A percentile compares a stretch with the other conserved stretches of the same genome.
phyloP scores from a whole-genome alignment of 345 rosid genomes.

The Salix purpurea region DNA sequence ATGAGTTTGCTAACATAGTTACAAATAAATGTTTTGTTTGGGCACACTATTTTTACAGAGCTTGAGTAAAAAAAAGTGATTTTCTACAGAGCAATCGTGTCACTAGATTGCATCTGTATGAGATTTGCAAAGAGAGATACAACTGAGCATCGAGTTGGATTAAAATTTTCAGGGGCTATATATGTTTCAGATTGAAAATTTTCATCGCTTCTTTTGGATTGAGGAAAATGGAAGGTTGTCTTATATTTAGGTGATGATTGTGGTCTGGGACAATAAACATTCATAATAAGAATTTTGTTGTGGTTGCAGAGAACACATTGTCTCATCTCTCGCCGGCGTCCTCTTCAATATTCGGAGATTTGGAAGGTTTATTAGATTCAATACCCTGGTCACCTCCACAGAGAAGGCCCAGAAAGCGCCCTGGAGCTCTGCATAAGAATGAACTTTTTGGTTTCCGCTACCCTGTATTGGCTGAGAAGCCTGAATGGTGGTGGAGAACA shows the following conservation, averaged over 20 bases:
- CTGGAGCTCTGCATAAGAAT: slow-evolving; percentile 28
- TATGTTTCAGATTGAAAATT: neutral
- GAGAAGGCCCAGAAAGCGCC: neutral
- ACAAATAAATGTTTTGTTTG: neutral
- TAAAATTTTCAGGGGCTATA: neutral
- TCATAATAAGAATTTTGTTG: neutral
- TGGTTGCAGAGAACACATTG: slow-evolving; percentile 14
- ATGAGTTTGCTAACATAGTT: neutral
- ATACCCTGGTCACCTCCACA: neutral
- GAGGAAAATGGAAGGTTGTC: neutral
- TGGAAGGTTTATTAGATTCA: neutral
- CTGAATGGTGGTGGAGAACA: slow-evolving; percentile 87
- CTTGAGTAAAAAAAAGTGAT: neutral
- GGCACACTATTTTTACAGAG: neutral
- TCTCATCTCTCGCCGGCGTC: slow-evolving; percentile 1
- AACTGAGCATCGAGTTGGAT: neutral
- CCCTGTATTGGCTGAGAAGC: slow-evolving; percentile 50
- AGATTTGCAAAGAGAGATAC: neutral
- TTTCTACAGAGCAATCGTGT: neutral
- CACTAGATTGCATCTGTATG: neutral
- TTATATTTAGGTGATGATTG: neutral
- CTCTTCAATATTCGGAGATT: slow-evolving; percentile 12
- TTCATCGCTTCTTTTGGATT: neutral
- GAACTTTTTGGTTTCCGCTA: slow-evolving; percentile 39
- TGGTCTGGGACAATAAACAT: neutral